phyloP scores from a whole-genome alignment of 345 rosid species.

The Aethionema arabicum region DNA sequence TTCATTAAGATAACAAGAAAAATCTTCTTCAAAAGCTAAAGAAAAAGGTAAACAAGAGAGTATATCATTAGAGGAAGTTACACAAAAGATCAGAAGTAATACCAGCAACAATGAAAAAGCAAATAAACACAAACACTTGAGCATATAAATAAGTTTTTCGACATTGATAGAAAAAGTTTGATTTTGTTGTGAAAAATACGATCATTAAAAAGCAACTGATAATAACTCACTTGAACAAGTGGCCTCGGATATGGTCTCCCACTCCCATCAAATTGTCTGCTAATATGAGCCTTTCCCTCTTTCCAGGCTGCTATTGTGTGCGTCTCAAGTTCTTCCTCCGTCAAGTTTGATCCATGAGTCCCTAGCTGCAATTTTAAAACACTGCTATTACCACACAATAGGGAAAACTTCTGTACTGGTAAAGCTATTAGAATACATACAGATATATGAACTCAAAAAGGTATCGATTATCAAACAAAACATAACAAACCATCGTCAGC shows the following conservation, averaged over 20 bases:
- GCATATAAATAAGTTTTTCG: background rate
- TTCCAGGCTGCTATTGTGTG: conserved; percentile 99
- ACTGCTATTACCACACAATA: conserved; percentile 25
- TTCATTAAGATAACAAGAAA: background rate
- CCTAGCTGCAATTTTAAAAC: conserved; percentile 59
- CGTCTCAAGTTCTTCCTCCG: conserved; percentile 85
- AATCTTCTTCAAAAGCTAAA: background rate
- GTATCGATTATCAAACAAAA: conserved; percentile 1
- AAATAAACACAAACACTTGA: background rate
- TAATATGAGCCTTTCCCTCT: conserved; percentile 71
- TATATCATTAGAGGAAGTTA: background rate
- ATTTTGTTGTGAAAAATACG: background rate
- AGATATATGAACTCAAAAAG: conserved; percentile 6
- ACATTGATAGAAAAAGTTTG: background rate
- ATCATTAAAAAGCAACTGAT: conserved; percentile 9
- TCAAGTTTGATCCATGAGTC: conserved; percentile 77
- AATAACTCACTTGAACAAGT: conserved; percentile 58
- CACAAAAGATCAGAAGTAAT: conserved; percentile 3
- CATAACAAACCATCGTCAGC: conserved; percentile 1
- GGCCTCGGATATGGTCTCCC: conserved; percentile 49
- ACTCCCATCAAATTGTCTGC: conserved; percentile 66
- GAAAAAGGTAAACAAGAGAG: conserved; percentile 2
- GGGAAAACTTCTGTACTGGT: conserved; percentile 15
- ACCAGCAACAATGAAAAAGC: background rate
- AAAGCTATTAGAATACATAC: conserved; percentile 19